These are phyloP conservation scores for Sparassis latifolia DNA, from an alignment of 1,284 basidiomycete genomes.

Conservation along the genomic window DNA sequence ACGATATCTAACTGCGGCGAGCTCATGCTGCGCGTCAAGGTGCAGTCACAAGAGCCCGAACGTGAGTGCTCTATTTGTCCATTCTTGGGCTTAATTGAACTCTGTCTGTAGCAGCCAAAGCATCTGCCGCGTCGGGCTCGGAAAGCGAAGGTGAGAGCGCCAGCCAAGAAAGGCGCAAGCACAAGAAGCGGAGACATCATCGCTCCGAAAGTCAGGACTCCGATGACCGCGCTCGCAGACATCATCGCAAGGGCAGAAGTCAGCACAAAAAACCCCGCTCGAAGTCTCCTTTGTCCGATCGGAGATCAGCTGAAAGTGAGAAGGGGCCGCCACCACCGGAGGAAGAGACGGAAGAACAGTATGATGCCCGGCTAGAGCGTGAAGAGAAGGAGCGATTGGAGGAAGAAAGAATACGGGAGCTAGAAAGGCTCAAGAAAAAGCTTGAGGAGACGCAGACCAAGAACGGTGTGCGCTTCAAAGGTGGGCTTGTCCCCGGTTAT, in stretches of 20 bases:
- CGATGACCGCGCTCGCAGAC: constrained; percentile 27
- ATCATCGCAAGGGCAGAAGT: constrained; percentile 18
- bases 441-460: constrained; percentile 29
- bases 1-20: constrained; percentile 81
- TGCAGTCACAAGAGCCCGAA: constrained; percentile 11
- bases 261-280: constrained; percentile 17
- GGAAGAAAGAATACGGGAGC: constrained; percentile 37
- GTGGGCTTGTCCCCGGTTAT: constrained; percentile 25
- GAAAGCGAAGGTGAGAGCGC: constrained; percentile 13
- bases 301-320: constrained; percentile 6
- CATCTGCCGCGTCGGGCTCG: constrained; percentile 10
- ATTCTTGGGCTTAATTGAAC: too few relatives aligned
- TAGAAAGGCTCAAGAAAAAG: constrained; percentile 41
- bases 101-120: neutral
- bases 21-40: constrained; percentile 60
- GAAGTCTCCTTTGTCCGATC: constrained; percentile 10
- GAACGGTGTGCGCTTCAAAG: constrained; percentile 58
- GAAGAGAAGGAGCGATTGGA: constrained; percentile 62
- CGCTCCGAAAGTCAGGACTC: constrained; percentile 9
- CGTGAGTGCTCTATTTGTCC: constrained; percentile 4
- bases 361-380: constrained; percentile 62
- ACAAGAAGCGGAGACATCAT: constrained; percentile 27
- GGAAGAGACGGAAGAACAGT: constrained; percentile 54
- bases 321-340: constrained; percentile 27
- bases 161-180: constrained; percentile 16